Conservation (phyloP, 2,329 filamentous ascomycete genomes). For the Ceratocystis lukuohia region DNA sequence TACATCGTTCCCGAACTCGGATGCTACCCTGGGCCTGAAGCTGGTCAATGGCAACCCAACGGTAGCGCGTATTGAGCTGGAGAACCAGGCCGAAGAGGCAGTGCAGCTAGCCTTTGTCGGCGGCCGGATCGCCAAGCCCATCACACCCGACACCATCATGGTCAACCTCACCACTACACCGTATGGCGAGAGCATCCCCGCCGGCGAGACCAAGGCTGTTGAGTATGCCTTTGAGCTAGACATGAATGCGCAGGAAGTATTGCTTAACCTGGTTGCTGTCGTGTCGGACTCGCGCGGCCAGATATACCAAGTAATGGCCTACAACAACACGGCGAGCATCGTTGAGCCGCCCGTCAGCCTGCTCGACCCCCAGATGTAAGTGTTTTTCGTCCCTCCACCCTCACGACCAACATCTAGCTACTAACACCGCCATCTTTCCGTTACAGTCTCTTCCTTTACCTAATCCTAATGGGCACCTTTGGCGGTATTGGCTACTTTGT, state of each 20-base stretch:
- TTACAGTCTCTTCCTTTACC: slow-evolving; percentile 85
- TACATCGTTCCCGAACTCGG: slow-evolving; percentile 53
- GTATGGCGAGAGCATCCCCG: slow-evolving; percentile 60
- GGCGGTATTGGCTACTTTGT: slow-evolving; percentile 81
- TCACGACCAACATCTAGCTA: not conserved
- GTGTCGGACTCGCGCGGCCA: slow-evolving; percentile 52
- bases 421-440: not conserved
- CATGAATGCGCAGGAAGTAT: slow-evolving; percentile 82
- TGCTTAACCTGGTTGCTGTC: slow-evolving; percentile 62
- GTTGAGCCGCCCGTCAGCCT: slow-evolving; percentile 86
- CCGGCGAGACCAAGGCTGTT: slow-evolving; percentile 61
- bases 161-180: slow-evolving; percentile 72
- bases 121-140: slow-evolving; percentile 54
- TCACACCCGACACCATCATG: slow-evolving; percentile 41
- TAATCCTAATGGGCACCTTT: slow-evolving; percentile 71
- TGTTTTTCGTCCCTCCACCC: slow-evolving; percentile 27
- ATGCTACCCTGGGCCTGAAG: slow-evolving; percentile 79
- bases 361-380: slow-evolving; percentile 91
- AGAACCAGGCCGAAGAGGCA: slow-evolving; percentile 66
- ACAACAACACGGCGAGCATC: slow-evolving; percentile 70
- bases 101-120: slow-evolving; percentile 65
- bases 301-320: slow-evolving; percentile 64
- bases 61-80: slow-evolving; percentile 66
- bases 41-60: slow-evolving; percentile 85
- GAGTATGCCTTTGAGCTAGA: slow-evolving; percentile 80